Evolutionary conservation across 2,329 filamentous ascomycete species (phyloP), one percentile per base, ranked within the genome.

Genomic region (Beauveria caledonica): DNA sequence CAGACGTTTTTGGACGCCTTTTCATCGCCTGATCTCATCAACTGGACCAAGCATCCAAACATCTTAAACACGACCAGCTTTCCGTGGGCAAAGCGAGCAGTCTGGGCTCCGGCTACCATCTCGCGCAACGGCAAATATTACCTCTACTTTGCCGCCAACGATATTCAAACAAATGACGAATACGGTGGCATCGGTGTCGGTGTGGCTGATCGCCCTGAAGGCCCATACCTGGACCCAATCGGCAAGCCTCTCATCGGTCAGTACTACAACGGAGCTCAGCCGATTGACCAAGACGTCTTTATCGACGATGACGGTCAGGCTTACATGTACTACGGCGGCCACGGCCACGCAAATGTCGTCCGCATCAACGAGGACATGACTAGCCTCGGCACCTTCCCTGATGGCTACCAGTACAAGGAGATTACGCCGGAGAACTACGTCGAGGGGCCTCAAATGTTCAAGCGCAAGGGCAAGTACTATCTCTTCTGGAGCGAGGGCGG

Each of bases 1-100:
- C 78, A 81, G 67, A 80, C 76, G 0, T 79, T 77, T 64, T 73
- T 80, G 49, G 78, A 80, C 62, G 78, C 77, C 59, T 81, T 80
- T 68, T 80, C 78, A 2, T 80, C 76, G 13, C 69, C 71, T 0
- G 78, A 81, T 62, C 68, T 81, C 50, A 66, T 80, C 45, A 69
- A 75, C 57, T 81, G 78, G 79, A 78, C 73, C 19, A 79, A 77
- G 61, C 74, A 80, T 62, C 66, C 71, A 19, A 72, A 72, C 42
- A 72, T 80, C 60, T 69, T 81, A 27, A 76, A 61, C 11, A 62
- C 64, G 4, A 51, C 61, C 39, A 62, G 65, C 60, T 67, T 70
- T 25, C 64, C 71, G 5, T 81, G 78, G 78, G 77, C 76, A 7
- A 74, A 66, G 2, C 70, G 71, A 57, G 78, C 78, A 0, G 68